These are phyloP conservation scores for Nemania sp. DNA, from an alignment of 2,329 filamentous ascomycete species.

Conservation along the genomic window DNA sequence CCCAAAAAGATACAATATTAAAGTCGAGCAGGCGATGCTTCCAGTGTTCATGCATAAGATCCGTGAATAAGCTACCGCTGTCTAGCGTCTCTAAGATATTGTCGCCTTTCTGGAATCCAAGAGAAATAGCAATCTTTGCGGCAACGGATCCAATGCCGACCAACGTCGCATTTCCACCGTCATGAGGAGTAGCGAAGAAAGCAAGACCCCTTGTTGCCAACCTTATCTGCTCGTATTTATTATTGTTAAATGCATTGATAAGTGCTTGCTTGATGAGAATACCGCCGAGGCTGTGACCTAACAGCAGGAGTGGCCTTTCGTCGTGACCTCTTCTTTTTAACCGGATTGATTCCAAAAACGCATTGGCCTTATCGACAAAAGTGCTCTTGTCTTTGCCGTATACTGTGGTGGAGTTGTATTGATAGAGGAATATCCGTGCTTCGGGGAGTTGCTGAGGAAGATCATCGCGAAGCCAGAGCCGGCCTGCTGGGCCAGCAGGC, in stretches of 20 bases:
- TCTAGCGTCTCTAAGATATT: neutral
- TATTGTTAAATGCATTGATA: constrained; percentile 34
- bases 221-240: constrained; percentile 28
- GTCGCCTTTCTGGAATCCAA: constrained; percentile 17
- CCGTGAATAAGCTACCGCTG: constrained; percentile 25
- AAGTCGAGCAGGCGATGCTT: constrained; percentile 3
- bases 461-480: constrained; percentile 31
- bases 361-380: constrained; percentile 32
- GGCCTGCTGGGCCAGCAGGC: constrained; percentile 23
- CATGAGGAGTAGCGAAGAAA: constrained; percentile 37
- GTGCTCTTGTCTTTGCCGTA: constrained; percentile 27
- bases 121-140: constrained; percentile 22
- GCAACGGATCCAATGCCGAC: constrained; percentile 27
- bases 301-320: constrained; percentile 26
- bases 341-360: constrained; percentile 30
- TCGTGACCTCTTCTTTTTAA: constrained; percentile 18
- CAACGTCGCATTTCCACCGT: constrained; percentile 22
- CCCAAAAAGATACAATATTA: constrained; percentile 31
- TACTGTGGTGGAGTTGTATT: constrained; percentile 31
- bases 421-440: constrained; percentile 35
- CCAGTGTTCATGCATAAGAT: constrained; percentile 25
- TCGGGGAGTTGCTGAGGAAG: neutral
- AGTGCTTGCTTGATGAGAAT: constrained; percentile 37
- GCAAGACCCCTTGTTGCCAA: constrained; percentile 28
- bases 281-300: constrained; percentile 32